phyloP scores from a whole-genome alignment of 148 eudicot genomes.

The Amaranthus cruentus region DNA sequence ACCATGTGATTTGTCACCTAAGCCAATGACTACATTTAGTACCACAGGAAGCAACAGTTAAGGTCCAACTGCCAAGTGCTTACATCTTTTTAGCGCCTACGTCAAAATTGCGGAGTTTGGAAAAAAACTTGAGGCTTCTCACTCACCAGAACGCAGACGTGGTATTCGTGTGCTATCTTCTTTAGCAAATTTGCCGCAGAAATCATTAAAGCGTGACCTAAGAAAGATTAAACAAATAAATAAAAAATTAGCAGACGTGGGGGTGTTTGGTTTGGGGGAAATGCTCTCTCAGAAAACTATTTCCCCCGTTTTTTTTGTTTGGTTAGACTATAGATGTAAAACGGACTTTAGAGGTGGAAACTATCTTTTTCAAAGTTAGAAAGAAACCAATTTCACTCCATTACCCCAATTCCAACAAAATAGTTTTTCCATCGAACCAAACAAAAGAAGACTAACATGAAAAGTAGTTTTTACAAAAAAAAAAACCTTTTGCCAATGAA shows the following conservation, averaged over 20 bases:
- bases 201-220: slow-evolving; percentile 84
- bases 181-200: slow-evolving; percentile 73
- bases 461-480: no score
- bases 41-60: background rate
- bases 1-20: slow-evolving; percentile 97
- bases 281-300: background rate
- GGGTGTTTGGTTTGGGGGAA: background rate
- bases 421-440: no score
- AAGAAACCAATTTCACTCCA: no score
- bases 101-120: background rate
- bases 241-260: background rate
- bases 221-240: slow-evolving; percentile 24
- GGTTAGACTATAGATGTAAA: no score
- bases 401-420: no score
- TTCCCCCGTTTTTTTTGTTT: no score
- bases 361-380: no score
- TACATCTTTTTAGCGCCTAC: background rate
- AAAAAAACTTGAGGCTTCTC: background rate
- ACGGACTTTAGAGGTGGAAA: no score
- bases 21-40: background rate
- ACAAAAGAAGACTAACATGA: no score
- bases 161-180: slow-evolving; percentile 71
- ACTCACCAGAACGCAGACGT: slow-evolving; percentile 64
- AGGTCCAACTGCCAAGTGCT: background rate
- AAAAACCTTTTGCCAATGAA: no score